Base-by-base conservation (phyloP, 108 stramenopile species). In the Aurantiochytrium sp. region DNA sequence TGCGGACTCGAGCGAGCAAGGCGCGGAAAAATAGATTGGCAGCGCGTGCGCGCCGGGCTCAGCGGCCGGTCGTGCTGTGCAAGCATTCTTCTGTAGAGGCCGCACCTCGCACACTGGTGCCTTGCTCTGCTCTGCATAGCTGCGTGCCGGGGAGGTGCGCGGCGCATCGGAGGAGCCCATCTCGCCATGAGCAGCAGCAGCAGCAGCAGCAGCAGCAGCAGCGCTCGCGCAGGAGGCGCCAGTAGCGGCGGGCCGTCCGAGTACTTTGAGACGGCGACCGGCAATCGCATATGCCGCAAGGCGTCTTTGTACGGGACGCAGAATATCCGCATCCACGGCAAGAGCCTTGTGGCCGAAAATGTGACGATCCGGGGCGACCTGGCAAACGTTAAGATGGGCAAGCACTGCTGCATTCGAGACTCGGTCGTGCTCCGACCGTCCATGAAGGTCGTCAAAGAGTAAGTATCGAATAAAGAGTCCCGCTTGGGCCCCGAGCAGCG, bases 241-340 rank as follows among this genome's bases (percentile, higher is more conserved):
- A 57, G 55, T 16, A 16, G 55, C 55, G 55, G 55, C 55, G 64
- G 21, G 42, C 21, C 64, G 14, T 69, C 64, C 1, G 64, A 69
- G 64, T 69, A 69, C 64, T 69, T 83, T 12, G 76, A 83, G 76
- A 83, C 76, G 76, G 28, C 76, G 3, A 83, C 76, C 16, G 76
- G 76, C n/a, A 83, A 83, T 45, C 76, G 76, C 76, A 53, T 83
- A 6, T 28, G 23, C 23, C 76, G 45, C 23, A 83, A 53, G 49
- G 44, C 76, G 45, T 12, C 51, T 12, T 45, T 83, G 19, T 53
- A 53, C 28, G 76, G 76, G n/a, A 53, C 76, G 49, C 45, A 83
- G n/a, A 83, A 83, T 45, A 83, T 83, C 51, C 76, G 76, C 4
- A 83, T 83, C 45, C 45, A 53, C 19, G 76, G 76, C 76, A 83